phyloP scores from a whole-genome alignment of 2,329 filamentous ascomycete species.

The Penicillium freii region DNA sequence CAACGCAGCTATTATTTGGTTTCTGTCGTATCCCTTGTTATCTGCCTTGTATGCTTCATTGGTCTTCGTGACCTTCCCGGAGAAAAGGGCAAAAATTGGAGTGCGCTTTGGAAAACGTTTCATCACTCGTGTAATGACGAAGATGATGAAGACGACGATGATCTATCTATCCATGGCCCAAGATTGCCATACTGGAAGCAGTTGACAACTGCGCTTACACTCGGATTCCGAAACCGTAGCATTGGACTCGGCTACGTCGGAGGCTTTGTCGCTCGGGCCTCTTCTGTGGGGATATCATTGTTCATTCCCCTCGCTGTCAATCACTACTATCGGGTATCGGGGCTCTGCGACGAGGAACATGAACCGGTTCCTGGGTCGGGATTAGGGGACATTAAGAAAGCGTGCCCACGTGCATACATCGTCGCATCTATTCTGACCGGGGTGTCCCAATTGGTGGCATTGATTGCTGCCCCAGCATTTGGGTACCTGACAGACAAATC shows the following conservation, averaged over 20 bases:
- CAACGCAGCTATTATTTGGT: slow-evolving; percentile 87
- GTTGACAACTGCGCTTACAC: slow-evolving; percentile 60
- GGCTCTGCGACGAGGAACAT: slow-evolving; percentile 63
- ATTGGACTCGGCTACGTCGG: slow-evolving; percentile 88
- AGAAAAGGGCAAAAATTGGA: slow-evolving; percentile 75
- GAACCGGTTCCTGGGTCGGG: slow-evolving; percentile 30
- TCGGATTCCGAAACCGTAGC: slow-evolving; percentile 72
- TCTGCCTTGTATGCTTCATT: slow-evolving; percentile 73
- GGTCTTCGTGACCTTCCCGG: slow-evolving; percentile 68
- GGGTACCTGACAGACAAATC: slow-evolving; percentile 76
- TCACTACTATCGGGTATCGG: slow-evolving; percentile 78
- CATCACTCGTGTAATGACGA: neutral
- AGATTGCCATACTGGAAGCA: slow-evolving; percentile 49
- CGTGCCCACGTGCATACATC: slow-evolving; percentile 83
- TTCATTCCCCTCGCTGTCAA: slow-evolving; percentile 95
- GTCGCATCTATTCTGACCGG: slow-evolving; percentile 84
- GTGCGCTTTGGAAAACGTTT: slow-evolving; percentile 44
- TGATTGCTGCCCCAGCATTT: slow-evolving; percentile 82
- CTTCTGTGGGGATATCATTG: slow-evolving; percentile 89
- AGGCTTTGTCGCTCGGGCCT: slow-evolving; percentile 91
- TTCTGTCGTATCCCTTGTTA: slow-evolving; percentile 65
- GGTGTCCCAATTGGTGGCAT: slow-evolving; percentile 79
- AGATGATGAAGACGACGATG: slow-evolving; percentile 10
- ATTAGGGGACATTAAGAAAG: slow-evolving; percentile 69
- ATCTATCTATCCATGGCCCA: neutral